These are phyloP conservation scores for Dendrostoma leiphaemia DNA, from an alignment of 2,329 filamentous ascomycete genomes.

Conservation along the genomic window DNA sequence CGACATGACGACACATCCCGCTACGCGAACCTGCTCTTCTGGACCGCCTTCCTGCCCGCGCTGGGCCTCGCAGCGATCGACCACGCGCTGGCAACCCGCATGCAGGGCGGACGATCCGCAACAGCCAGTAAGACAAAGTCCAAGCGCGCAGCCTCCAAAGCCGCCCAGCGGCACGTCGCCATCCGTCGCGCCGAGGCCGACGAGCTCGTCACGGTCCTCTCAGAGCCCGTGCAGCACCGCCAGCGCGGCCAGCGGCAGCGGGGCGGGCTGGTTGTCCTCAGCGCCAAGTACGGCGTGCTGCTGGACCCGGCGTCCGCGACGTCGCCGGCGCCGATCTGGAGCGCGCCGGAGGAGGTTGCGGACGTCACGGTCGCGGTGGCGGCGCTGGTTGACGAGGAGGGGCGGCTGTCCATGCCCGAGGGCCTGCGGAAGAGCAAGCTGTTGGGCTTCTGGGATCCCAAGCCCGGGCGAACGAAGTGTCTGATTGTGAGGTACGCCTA, in stretches of 20 bases:
- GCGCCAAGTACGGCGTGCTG: conserved; percentile 45
- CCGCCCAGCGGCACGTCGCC: conserved; percentile 27
- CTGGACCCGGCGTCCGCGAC: background rate
- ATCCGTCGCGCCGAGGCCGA: conserved; percentile 43
- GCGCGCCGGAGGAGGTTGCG: conserved; percentile 41
- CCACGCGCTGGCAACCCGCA: conserved; percentile 17
- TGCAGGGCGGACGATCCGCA: background rate
- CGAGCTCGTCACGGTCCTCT: conserved; percentile 41
- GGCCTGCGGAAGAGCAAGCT: conserved; percentile 43
- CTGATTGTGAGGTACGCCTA: conserved; percentile 45
- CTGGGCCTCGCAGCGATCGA: conserved; percentile 37
- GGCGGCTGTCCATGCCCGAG: conserved; percentile 35
- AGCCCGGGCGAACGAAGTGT: conserved; percentile 41
- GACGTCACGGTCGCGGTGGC: conserved; percentile 49
- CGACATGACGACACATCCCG: background rate
- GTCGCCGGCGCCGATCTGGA: conserved; percentile 21
- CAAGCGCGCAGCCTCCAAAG: background rate
- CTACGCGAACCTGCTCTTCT: conserved; percentile 33
- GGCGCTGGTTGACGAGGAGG: conserved; percentile 40
- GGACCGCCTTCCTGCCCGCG: conserved; percentile 38
- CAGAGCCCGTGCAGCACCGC: conserved; percentile 35
- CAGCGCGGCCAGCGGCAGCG: conserved; percentile 35
- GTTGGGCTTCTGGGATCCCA: conserved; percentile 52
- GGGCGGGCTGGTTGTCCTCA: conserved; percentile 45
- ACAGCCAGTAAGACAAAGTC: background rate